phyloP scores from a whole-genome alignment of 1,284 basidiomycete genomes.

The Rhodotorula sp. region DNA sequence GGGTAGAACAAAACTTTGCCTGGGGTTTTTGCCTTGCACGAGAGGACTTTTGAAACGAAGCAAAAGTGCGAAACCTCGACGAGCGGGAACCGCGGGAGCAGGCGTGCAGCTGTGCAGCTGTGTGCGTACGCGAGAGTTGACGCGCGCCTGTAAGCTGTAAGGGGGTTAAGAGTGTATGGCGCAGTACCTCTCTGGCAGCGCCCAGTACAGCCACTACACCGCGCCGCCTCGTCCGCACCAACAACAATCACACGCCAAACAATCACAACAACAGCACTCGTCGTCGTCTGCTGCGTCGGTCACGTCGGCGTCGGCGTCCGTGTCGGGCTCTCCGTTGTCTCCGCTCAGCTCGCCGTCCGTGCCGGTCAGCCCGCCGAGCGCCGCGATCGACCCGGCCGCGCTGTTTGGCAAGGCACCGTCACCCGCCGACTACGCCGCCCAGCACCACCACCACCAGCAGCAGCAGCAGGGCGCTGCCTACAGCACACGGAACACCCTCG shows the following conservation, averaged over 20 bases:
- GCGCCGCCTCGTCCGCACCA: not conserved
- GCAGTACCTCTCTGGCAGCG: no score
- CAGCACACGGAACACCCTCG: no score
- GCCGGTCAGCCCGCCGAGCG: not conserved
- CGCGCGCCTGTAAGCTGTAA: no score
- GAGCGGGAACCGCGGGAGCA: no score
- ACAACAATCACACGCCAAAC: not conserved
- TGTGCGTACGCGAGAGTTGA: no score
- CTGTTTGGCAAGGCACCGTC: not conserved
- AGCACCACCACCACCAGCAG: not conserved
- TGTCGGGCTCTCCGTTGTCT: not conserved
- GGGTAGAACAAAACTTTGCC: no score
- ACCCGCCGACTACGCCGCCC: not conserved
- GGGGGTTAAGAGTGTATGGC: no score
- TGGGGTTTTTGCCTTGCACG: no score
- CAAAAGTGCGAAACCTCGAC: no score
- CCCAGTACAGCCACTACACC: no score
- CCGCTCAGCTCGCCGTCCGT: not conserved
- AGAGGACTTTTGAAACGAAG: no score
- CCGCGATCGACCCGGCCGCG: constrained; percentile 1
- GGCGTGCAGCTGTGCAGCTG: no score
- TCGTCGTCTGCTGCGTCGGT: not conserved
- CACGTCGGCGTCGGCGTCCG: not conserved
- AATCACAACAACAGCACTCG: not conserved
- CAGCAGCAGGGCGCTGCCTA: not conserved